Conservation (phyloP, 2,329 filamentous ascomycete genomes). For the Alternaria gaisen region DNA sequence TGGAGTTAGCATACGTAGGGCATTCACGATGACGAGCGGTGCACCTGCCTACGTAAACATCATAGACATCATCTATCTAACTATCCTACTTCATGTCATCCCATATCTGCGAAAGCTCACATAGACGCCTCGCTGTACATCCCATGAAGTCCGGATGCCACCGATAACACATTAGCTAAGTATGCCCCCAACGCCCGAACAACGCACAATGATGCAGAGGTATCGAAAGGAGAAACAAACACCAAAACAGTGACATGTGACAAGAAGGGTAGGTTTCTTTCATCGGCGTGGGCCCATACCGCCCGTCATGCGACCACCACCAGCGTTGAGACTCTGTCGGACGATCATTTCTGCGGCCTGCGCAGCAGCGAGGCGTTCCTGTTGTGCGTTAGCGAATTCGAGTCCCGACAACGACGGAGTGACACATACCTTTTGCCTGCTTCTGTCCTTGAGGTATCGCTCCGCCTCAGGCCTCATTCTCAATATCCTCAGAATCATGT, state of each 20-base stretch:
- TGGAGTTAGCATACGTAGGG: neutral
- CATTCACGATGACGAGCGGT: neutral
- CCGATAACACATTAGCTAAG: slow-evolving; percentile 6
- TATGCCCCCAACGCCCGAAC: neutral
- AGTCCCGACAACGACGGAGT: neutral
- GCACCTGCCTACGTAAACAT: neutral
- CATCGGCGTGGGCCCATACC: slow-evolving; percentile 21
- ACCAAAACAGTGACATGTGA: neutral
- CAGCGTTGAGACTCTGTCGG: slow-evolving; percentile 80
- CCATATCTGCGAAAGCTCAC: neutral
- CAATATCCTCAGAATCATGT: slow-evolving; percentile 95
- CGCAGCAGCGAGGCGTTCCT: slow-evolving; percentile 84
- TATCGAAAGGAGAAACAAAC: slow-evolving; percentile 18
- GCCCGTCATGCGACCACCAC: slow-evolving; percentile 62
- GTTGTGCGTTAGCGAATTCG: neutral
- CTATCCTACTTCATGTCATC: slow-evolving; percentile 3
- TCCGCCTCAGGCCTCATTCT: slow-evolving; percentile 93
- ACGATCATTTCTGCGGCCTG: slow-evolving; percentile 95
- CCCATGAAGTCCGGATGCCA: slow-evolving; percentile 3
- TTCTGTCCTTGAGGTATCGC: slow-evolving; percentile 86
- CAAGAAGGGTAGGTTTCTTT: neutral
- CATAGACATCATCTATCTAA: slow-evolving; percentile 2
- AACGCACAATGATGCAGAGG: slow-evolving; percentile 22
- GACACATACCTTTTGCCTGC: slow-evolving; percentile 74
- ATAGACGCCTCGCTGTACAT: slow-evolving; percentile 1